phyloP scores from a whole-genome alignment of 306 rosid species.

The Heteromeles arbutifolia region DNA sequence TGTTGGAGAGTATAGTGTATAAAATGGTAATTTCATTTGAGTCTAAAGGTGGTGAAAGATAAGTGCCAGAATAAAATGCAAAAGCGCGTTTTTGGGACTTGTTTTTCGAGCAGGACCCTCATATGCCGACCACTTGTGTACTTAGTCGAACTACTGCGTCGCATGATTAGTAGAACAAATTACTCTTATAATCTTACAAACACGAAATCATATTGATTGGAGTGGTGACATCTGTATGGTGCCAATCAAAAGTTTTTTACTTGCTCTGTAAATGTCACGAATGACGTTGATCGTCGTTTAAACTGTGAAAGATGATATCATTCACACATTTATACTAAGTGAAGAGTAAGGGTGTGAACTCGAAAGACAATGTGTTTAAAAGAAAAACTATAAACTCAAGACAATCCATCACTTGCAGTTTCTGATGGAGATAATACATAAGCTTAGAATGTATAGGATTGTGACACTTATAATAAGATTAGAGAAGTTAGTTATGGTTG shows the following conservation, averaged over 20 bases:
- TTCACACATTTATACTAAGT: too few species aligned
- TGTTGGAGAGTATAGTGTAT: not conserved
- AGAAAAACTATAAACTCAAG: too few species aligned
- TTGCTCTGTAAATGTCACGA: too few species aligned
- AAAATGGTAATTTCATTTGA: constrained; percentile 14
- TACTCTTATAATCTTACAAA: not conserved
- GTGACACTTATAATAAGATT: too few species aligned
- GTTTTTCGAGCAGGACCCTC: not conserved
- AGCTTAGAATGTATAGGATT: too few species aligned
- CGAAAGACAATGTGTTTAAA: too few species aligned
- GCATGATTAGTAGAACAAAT: not conserved
- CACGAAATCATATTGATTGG: not conserved
- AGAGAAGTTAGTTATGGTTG: too few species aligned
- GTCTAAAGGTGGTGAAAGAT: constrained; percentile 3
- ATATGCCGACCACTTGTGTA: not conserved
- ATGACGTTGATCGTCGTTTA: not conserved
- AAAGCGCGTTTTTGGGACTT: constrained; percentile 29
- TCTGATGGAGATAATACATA: too few species aligned
- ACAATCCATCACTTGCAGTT: too few species aligned
- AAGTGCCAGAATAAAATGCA: constrained; percentile 3
- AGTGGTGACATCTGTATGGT: not conserved
- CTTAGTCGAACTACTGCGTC: not conserved
- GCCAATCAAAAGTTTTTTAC: not conserved
- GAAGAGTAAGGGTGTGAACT: too few species aligned
- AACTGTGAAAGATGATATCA: not conserved